Conservation (phyloP, 805 yeast genomes). For the Suhomyces sp. region DNA sequence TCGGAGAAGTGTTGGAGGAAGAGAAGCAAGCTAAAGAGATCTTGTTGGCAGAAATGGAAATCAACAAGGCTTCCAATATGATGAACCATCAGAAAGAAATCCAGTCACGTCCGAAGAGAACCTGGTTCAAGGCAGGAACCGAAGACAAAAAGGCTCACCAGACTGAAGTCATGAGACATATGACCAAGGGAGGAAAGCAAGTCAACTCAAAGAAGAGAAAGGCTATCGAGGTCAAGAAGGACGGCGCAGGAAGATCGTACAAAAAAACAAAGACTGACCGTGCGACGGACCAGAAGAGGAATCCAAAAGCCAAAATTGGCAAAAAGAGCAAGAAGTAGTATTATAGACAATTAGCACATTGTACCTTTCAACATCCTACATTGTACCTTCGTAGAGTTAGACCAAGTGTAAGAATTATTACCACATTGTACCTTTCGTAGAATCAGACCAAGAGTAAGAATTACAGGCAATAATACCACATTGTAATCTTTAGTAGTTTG, state of each 20-base stretch:
- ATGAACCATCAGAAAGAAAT: conserved; percentile 80
- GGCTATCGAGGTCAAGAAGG: conserved; percentile 57
- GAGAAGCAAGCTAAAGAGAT: conserved; percentile 88
- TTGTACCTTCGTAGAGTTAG: no score
- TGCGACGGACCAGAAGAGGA: conserved; percentile 45
- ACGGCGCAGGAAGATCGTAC: conserved; percentile 54
- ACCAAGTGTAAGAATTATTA: no score
- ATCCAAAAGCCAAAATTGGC: conserved; percentile 13
- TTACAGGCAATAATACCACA: no score
- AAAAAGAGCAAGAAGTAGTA: conserved; percentile 6
- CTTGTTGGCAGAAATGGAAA: conserved; percentile 85
- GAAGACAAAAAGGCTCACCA: conserved; percentile 44
- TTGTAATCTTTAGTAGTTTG: no score
- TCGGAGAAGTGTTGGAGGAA: conserved; percentile 79
- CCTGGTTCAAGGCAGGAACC: conserved; percentile 82
- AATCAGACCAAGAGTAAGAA: no score
- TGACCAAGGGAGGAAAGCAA: conserved; percentile 51
- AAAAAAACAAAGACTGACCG: conserved; percentile 81
- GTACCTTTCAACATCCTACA: no score
- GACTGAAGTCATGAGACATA: conserved; percentile 34
- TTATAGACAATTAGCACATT: background rate
- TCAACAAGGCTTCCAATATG: conserved; percentile 80
- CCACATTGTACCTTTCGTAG: no score
- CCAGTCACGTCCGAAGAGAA: conserved; percentile 85
- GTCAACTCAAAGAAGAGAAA: conserved; percentile 71